phyloP scores from a whole-genome alignment of 495 filamentous ascomycete species.

The Cudoniella acicularis region DNA sequence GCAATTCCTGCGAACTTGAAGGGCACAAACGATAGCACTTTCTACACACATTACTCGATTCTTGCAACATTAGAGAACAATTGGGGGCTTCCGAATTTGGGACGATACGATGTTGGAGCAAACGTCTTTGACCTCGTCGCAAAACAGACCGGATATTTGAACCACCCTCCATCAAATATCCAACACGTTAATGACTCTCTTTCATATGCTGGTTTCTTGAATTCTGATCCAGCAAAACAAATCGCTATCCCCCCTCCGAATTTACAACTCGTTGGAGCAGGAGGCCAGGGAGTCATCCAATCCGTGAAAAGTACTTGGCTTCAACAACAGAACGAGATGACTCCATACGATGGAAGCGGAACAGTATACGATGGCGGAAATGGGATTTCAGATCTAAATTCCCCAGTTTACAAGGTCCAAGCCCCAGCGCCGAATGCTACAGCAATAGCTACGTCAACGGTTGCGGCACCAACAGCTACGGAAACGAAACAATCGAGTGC shows the following conservation, averaged over 20 bases:
- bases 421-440: background rate
- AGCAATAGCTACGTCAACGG: background rate
- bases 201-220: conserved; percentile 57
- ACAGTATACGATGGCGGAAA: conserved; percentile 36
- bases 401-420: conserved; percentile 16
- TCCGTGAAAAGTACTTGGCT: conserved; percentile 31
- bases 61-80: conserved; percentile 62
- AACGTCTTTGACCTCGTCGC: conserved; percentile 64
- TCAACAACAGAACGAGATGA: conserved; percentile 17
- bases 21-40: conserved; percentile 59
- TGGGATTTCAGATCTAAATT: conserved; percentile 12
- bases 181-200: conserved; percentile 59
- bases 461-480: background rate
- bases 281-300: conserved; percentile 34
- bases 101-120: conserved; percentile 68
- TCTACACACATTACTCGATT: conserved; percentile 70
- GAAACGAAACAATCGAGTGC: background rate
- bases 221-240: conserved; percentile 28
- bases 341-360: conserved; percentile 48
- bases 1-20: conserved; percentile 53
- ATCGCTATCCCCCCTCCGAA: conserved; percentile 41
- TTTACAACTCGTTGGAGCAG: conserved; percentile 38
- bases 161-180: conserved; percentile 52
- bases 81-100: conserved; percentile 63
- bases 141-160: conserved; percentile 52